A percentile compares a stretch with the other conserved stretches of the same genome.
These are phyloP conservation scores for Rhizoclosmatium sp. DNA, from an alignment of 192 early-diverging fungal genomes.

Conservation along the genomic window DNA sequence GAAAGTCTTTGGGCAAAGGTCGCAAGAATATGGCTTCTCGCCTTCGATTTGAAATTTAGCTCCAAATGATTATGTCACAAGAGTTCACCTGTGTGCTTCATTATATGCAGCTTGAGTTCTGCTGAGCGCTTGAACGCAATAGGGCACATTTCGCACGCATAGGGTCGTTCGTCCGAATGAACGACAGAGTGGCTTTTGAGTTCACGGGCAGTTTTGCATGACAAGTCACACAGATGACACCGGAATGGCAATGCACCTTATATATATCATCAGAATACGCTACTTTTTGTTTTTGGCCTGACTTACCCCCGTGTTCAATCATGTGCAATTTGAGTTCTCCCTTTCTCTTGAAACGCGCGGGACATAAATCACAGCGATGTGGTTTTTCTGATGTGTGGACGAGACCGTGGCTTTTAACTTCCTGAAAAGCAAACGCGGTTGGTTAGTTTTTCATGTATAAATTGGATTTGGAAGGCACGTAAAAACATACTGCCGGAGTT, in stretches of 20 bases:
- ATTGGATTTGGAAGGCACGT: too few species aligned
- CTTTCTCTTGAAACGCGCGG: neutral
- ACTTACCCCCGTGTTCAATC: neutral
- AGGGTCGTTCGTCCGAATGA: conserved; percentile 9
- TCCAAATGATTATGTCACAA: neutral
- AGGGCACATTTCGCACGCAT: conserved; percentile 3
- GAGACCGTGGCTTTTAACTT: conserved; percentile 13
- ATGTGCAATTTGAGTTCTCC: conserved; percentile 2
- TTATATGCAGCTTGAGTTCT: conserved; percentile 20
- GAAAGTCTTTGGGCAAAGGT: neutral
- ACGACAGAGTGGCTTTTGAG: conserved; percentile 15
- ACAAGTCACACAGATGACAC: neutral
- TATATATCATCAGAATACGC: neutral
- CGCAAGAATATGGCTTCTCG: neutral
- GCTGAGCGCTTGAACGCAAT: conserved; percentile 17
- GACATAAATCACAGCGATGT: conserved; percentile 7
- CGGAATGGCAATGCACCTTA: neutral
- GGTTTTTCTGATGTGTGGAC: conserved; percentile 17
- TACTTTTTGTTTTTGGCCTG: neutral
- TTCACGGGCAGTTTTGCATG: conserved; percentile 9
- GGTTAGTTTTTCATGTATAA: too few species aligned
- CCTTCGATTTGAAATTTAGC: neutral
- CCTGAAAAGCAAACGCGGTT: neutral
- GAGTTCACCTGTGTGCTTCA: conserved; percentile 15
- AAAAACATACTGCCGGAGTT: too few species aligned